phyloP scores from a whole-genome alignment of 139 green algal genomes.

The Monoraphidium neglectum region DNA sequence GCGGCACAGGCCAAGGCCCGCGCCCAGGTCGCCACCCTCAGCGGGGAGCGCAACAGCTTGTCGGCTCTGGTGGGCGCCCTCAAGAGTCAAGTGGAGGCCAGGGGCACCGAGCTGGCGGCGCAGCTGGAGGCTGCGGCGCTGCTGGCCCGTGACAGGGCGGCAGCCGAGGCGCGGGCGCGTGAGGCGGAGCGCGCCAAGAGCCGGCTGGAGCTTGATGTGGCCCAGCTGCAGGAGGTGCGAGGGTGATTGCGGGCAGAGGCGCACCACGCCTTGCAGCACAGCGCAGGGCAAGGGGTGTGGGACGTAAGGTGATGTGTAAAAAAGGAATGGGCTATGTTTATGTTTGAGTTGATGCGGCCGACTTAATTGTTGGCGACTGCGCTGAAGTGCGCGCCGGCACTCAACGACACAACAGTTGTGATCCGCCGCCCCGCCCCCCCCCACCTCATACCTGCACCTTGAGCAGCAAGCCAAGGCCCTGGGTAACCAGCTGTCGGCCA shows the following conservation, averaged over 20 bases:
- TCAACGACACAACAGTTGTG: no score
- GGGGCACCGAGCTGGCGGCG: neutral
- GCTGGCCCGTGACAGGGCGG: neutral
- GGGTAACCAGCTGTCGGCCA: neutral
- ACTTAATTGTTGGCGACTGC: no score
- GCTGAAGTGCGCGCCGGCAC: no score
- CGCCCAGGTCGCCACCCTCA: neutral
- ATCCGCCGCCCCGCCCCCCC: conserved; percentile 1
- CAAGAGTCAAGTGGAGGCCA: neutral
- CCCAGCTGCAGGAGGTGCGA: neutral
- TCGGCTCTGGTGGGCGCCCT: neutral
- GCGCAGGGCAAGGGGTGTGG: no score
- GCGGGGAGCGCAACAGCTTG: neutral
- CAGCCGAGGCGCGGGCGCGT: neutral
- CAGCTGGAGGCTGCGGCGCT: neutral
- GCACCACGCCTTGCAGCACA: no score
- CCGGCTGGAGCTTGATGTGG: neutral
- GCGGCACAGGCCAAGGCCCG: neutral
- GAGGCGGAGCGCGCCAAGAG: neutral
- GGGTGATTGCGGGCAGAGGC: no score
- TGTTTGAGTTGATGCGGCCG: no score
- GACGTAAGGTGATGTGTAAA: no score
- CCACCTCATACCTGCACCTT: conserved; percentile 5
- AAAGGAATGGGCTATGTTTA: no score
- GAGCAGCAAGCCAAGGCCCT: neutral